Percentiles rank a stretch among this genome's conserved stretches.
Conservation (phyloP, 306 rosid genomes). For the Mimosa bimucronata region DNA sequence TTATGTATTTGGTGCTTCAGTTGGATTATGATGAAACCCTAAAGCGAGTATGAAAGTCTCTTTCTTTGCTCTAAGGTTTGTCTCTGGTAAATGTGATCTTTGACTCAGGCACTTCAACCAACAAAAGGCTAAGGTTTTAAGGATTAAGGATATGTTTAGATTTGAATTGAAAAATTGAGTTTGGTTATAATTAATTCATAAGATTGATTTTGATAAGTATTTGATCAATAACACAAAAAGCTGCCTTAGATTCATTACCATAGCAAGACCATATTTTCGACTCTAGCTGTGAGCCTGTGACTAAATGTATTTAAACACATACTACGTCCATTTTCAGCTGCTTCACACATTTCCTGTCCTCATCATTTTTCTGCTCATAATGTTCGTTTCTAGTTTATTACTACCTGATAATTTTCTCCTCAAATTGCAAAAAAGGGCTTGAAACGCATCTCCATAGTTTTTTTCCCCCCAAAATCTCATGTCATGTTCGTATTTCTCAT, state of each 20-base stretch:
- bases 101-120: conserved; percentile 43
- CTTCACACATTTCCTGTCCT: neutral
- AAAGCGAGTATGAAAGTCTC: conserved; percentile 33
- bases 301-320: conserved; percentile 32
- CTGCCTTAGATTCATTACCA: conserved; percentile 41
- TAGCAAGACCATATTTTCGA: conserved; percentile 11
- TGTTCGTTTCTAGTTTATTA: neutral
- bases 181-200: too few species aligned
- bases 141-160: neutral
- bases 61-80: conserved; percentile 33
- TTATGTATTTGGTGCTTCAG: conserved; percentile 15
- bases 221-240: conserved; percentile 40
- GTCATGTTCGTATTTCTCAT: neutral
- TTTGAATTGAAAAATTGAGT: neutral
- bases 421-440: too few species aligned
- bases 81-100: conserved; percentile 44
- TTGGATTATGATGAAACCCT: conserved; percentile 20
- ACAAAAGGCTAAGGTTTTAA: conserved; percentile 34
- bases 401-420: too few species aligned
- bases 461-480: neutral
- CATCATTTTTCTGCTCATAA: neutral
- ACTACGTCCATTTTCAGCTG: conserved; percentile 30
- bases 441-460: neutral
- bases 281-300: conserved; percentile 7
- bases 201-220: neutral